A percentile compares a stretch with the other conserved stretches of the same genome.
Evolutionary conservation across 345 rosid species (phyloP).

Genomic region (Litchi chinensis): DNA sequence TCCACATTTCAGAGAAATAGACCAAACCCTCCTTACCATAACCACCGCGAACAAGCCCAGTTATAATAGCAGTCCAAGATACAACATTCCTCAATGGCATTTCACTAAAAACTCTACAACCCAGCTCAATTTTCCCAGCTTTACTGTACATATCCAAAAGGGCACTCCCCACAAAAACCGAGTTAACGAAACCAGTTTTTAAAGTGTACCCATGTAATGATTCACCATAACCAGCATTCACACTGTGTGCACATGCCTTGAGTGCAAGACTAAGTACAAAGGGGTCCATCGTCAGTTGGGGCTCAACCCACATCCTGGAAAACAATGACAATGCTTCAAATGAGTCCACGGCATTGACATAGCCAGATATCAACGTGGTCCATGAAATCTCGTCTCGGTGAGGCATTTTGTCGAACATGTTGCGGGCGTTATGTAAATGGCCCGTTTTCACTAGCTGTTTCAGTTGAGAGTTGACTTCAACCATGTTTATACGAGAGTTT

Average conservation of each 20-base stretch:
- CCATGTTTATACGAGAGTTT: conserved; percentile 22
- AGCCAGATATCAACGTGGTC: conserved; percentile 77
- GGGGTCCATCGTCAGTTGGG: conserved; percentile 56
- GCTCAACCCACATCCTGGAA: conserved; percentile 59
- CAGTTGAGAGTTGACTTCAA: conserved; percentile 49
- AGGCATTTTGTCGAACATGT: conserved; percentile 71
- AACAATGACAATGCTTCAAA: conserved; percentile 67
- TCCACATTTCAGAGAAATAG: conserved; percentile 71
- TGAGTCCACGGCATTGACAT: conserved; percentile 47
- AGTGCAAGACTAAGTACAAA: conserved; percentile 68
- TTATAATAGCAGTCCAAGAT: conserved; percentile 84
- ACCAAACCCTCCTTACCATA: conserved; percentile 50
- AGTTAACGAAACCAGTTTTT: conserved; percentile 55
- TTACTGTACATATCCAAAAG: conserved; percentile 72
- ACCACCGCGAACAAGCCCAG: conserved; percentile 72
- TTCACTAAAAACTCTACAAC: conserved; percentile 63
- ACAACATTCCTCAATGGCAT: conserved; percentile 68
- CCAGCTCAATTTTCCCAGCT: conserved; percentile 46
- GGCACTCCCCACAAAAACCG: conserved; percentile 75
- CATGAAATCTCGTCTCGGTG: conserved; percentile 69
- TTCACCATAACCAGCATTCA: conserved; percentile 55
- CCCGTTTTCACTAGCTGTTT: conserved; percentile 38
- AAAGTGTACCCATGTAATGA: conserved; percentile 64
- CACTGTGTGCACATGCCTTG: conserved; percentile 64
- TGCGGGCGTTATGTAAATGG: conserved; percentile 53